These are phyloP conservation scores for Closterium sp. DNA, from an alignment of 139 green algal genomes.

Conservation along the genomic window DNA sequence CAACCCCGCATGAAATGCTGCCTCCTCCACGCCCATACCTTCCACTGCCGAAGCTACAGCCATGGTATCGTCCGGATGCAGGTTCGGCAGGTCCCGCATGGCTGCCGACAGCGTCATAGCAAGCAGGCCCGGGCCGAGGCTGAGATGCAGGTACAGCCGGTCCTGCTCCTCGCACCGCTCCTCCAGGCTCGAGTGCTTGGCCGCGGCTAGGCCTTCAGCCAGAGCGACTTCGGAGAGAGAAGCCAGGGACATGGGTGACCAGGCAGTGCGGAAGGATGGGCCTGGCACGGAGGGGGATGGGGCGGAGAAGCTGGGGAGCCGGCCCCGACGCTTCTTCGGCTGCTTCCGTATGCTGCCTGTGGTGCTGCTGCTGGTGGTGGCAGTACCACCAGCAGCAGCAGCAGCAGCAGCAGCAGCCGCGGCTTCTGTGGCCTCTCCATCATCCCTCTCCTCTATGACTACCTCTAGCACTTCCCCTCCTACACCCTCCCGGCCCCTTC, in stretches of 20 bases:
- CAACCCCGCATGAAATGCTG: background rate
- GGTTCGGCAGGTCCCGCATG: background rate
- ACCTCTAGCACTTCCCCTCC: background rate
- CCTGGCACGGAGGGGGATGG: background rate
- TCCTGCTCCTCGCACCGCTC: conserved; percentile 12
- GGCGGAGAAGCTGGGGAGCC: background rate
- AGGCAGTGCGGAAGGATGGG: background rate
- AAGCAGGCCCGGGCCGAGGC: conserved; percentile 10
- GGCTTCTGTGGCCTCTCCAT: background rate
- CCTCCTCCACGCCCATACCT: conserved; percentile 3
- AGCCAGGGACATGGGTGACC: background rate
- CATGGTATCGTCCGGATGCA: conserved; percentile 1
- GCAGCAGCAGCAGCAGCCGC: too few relatives aligned
- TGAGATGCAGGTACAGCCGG: conserved; percentile 1
- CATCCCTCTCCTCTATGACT: background rate
- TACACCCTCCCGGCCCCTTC: background rate
- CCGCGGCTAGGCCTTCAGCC: background rate
- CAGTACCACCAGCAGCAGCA: too few relatives aligned
- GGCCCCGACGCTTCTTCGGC: background rate
- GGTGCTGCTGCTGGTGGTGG: background rate
- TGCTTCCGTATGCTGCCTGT: background rate
- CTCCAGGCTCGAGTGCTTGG: conserved; percentile 3
- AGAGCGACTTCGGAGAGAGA: background rate
- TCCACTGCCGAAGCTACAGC: background rate
- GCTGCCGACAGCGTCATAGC: conserved; percentile 14